These are phyloP conservation scores for Salvia rosmarinus DNA, from an alignment of 257 asterid genomes.

Conservation along the genomic window DNA sequence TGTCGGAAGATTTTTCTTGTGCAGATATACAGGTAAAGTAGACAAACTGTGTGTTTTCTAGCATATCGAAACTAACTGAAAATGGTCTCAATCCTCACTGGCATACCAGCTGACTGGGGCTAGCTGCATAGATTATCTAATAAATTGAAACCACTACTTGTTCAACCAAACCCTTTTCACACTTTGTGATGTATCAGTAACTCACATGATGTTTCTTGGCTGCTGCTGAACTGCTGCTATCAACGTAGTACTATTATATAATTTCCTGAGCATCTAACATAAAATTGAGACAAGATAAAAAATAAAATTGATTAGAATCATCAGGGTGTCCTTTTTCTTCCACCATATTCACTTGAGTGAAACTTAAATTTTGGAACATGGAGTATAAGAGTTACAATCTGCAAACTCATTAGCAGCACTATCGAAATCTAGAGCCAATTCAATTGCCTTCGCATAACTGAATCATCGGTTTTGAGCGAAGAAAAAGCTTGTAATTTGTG, in stretches of 20 bases:
- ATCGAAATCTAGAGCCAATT: not conserved
- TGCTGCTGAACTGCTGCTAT: conserved; percentile 14
- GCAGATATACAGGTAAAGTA: conserved; percentile 83
- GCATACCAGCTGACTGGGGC: conserved; percentile 22
- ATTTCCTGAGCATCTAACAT: not conserved
- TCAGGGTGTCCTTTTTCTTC: not conserved
- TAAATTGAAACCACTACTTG: not conserved
- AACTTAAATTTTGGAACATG: not conserved
- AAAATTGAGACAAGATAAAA: not conserved
- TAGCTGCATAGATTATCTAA: not conserved
- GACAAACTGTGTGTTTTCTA: conserved; percentile 6
- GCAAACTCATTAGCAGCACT: not conserved
- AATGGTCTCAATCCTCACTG: conserved; percentile 14
- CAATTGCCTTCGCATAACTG: conserved; percentile 15
- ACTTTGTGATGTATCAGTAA: conserved; percentile 1
- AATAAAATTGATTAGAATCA: not conserved
- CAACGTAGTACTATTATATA: conserved; percentile 12
- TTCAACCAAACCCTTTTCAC: not conserved
- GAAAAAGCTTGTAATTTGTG: not conserved
- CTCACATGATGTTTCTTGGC: not conserved
- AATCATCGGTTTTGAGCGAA: conserved; percentile 18
- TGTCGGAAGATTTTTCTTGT: conserved; percentile 69
- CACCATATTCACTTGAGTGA: not conserved
- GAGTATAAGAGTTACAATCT: not conserved
- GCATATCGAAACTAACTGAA: conserved; percentile 6